Evolutionary conservation across 768 basidiomycete species (phyloP).

Genomic region (Mycena rosella): DNA sequence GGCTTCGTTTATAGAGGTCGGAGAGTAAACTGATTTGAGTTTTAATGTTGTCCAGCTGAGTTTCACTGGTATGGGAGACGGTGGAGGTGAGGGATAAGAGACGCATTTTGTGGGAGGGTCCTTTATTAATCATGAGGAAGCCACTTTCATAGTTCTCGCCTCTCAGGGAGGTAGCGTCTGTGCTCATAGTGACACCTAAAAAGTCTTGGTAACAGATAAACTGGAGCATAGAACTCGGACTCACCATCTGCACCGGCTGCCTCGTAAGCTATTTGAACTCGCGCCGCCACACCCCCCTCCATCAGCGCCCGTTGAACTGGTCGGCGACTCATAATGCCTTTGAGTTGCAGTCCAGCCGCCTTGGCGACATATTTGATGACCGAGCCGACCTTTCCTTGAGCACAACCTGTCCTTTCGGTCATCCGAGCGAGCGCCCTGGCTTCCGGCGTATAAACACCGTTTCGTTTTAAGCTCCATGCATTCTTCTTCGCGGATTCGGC

Average conservation of each 20-base stretch:
- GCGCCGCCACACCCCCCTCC: conserved; percentile 33
- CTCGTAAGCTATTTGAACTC: conserved; percentile 32
- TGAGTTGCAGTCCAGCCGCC: background rate
- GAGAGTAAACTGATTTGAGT: conserved; percentile 2
- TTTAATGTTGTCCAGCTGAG: conserved; percentile 29
- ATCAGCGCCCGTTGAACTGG: conserved; percentile 22
- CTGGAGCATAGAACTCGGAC: background rate
- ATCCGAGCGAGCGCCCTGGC: background rate
- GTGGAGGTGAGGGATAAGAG: conserved; percentile 22
- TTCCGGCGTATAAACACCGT: background rate
- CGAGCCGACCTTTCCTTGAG: background rate
- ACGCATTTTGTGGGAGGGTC: background rate
- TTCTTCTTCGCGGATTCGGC: background rate
- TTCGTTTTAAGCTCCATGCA: background rate
- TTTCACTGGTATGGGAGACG: conserved; percentile 38
- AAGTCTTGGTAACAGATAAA: background rate
- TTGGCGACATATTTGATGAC: background rate
- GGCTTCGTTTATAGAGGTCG: background rate
- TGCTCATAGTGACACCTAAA: conserved; percentile 3
- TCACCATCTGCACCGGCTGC: conserved; percentile 19
- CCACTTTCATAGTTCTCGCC: conserved; percentile 12
- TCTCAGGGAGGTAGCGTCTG: background rate
- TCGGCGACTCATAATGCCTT: conserved; percentile 20
- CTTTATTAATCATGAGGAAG: conserved; percentile 16
- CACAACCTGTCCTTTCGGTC: background rate